Conservation (phyloP, 2,329 filamentous ascomycete species). For the Penicillium oxalicum region DNA sequence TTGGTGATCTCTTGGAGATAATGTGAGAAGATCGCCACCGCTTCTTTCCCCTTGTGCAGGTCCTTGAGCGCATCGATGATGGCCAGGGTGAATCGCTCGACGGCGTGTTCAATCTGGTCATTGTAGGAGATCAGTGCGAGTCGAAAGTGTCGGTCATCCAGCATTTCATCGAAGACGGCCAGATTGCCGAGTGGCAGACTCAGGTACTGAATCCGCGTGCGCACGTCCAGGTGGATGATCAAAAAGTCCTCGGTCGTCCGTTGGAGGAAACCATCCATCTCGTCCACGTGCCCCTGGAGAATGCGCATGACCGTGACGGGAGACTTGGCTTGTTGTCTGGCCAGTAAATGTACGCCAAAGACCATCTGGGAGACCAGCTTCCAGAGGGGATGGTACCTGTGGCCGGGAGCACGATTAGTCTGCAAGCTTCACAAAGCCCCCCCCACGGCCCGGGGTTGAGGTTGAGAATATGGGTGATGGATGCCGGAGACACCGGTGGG, state of each 20-base stretch:
- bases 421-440: background rate
- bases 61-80: constrained; percentile 76
- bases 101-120: constrained; percentile 82
- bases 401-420: background rate
- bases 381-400: constrained; percentile 73
- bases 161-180: constrained; percentile 75
- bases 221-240: constrained; percentile 70
- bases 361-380: constrained; percentile 89
- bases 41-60: constrained; percentile 68
- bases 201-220: constrained; percentile 71
- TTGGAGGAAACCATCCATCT: constrained; percentile 86
- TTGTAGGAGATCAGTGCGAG: constrained; percentile 79
- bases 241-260: constrained; percentile 78
- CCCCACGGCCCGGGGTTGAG: background rate
- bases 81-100: constrained; percentile 68
- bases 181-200: constrained; percentile 79
- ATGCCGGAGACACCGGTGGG: too few species aligned
- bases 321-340: constrained; percentile 80
- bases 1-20: constrained; percentile 66
- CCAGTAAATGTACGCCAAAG: constrained; percentile 83
- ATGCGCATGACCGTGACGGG: constrained; percentile 83
- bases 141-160: constrained; percentile 78
- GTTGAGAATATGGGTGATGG: too few species aligned
- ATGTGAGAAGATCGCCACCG: constrained; percentile 67
- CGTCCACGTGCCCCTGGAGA: constrained; percentile 84